Conservation (phyloP, 768 basidiomycete genomes). For the Psilocybe azurescens region DNA sequence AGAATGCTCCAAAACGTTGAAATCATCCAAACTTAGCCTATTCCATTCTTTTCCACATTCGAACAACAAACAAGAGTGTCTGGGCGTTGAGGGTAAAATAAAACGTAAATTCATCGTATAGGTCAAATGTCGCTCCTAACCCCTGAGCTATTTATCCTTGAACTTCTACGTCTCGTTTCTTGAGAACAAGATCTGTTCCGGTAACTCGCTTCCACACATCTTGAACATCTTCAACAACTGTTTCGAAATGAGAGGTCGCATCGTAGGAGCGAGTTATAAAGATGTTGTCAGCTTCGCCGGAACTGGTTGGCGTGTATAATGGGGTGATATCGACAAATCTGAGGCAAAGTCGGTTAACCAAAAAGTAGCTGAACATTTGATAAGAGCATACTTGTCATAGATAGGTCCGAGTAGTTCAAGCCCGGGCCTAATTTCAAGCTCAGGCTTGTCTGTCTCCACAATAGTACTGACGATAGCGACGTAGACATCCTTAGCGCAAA, state of each 20-base stretch:
- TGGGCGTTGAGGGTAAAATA: not conserved
- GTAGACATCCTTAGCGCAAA: slow-evolving; percentile 94
- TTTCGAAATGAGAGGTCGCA: slow-evolving; percentile 99
- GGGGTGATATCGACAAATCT: slow-evolving; percentile 93
- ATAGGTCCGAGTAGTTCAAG: slow-evolving; percentile 91
- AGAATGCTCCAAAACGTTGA: not conserved
- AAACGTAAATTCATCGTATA: not conserved
- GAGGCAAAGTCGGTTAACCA: slow-evolving; percentile 14
- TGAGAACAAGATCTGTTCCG: slow-evolving; percentile 80
- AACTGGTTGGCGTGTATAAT: slow-evolving; percentile 86
- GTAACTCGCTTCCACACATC: slow-evolving; percentile 93
- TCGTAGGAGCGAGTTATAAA: slow-evolving; percentile 99
- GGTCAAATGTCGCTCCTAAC: not conserved
- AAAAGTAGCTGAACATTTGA: not conserved
- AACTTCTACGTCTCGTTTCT: slow-evolving; percentile 82
- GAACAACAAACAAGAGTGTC: no score
- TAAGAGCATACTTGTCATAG: slow-evolving; percentile 80
- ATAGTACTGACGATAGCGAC: slow-evolving; percentile 98
- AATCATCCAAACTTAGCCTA: not conserved
- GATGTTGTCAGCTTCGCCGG: slow-evolving; percentile 86
- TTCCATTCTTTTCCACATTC: not conserved
- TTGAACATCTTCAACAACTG: slow-evolving; percentile 95
- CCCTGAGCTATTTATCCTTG: slow-evolving; percentile 39
- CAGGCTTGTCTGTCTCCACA: slow-evolving; percentile 93
- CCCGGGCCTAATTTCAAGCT: slow-evolving; percentile 91